These are phyloP conservation scores for Metschnikowia chrysomelidarum DNA, from an alignment of 805 yeast species.

Conservation along the genomic window DNA sequence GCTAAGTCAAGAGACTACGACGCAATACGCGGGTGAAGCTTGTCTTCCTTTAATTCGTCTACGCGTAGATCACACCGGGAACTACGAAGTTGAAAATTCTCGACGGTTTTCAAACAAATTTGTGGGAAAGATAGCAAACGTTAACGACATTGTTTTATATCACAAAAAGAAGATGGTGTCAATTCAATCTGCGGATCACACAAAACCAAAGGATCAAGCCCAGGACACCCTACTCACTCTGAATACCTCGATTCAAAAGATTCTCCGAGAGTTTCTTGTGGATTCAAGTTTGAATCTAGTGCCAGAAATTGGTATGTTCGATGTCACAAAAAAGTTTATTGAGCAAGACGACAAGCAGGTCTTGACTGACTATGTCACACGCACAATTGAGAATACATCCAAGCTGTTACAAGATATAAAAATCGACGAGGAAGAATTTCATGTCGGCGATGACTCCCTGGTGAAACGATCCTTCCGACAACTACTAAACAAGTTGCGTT, in stretches of 20 bases:
- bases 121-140: slow-evolving; percentile 88
- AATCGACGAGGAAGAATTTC: slow-evolving; percentile 38
- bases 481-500: slow-evolving; percentile 17
- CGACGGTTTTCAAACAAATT: slow-evolving; percentile 85
- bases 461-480: slow-evolving; percentile 18
- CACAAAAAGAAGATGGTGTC: slow-evolving; percentile 44
- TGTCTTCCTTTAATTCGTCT: slow-evolving; percentile 73
- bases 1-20: slow-evolving; percentile 5
- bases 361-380: slow-evolving; percentile 58
- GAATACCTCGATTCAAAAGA: slow-evolving; percentile 42
- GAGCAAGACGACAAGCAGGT: slow-evolving; percentile 81
- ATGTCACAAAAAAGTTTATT: slow-evolving; percentile 69
- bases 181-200: slow-evolving; percentile 4
- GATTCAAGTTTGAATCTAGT: slow-evolving; percentile 65
- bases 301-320: slow-evolving; percentile 72
- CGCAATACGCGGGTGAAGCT: slow-evolving; percentile 16
- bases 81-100: slow-evolving; percentile 88
- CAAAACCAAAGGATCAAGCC: slow-evolving; percentile 12
- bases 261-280: slow-evolving; percentile 61
- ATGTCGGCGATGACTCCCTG: slow-evolving; percentile 26
- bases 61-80: slow-evolving; percentile 86
- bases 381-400: slow-evolving; percentile 53
- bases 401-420: slow-evolving; percentile 45
- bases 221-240: slow-evolving; percentile 16
- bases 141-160: slow-evolving; percentile 79